Conservation (phyloP, 163 green algal genomes). For the Coccomyxa subellipsoidea region DNA sequence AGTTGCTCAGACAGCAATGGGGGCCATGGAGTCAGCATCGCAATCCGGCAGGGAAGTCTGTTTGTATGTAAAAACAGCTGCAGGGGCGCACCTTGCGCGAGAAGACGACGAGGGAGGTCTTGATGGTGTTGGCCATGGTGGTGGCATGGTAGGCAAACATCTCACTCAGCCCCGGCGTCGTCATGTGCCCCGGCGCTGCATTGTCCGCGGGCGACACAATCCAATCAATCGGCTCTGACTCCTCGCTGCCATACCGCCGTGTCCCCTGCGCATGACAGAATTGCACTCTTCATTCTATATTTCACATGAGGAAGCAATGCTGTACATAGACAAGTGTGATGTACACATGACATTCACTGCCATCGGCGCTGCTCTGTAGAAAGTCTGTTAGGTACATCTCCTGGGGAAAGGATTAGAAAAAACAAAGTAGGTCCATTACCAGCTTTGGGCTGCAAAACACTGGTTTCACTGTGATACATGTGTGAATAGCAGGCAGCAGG, state of each 20-base stretch:
- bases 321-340: too few species aligned
- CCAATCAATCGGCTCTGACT: constrained; percentile 71
- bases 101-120: constrained; percentile 80
- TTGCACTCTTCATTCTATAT: not conserved
- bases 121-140: constrained; percentile 86
- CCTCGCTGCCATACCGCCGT: constrained; percentile 61
- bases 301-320: not conserved
- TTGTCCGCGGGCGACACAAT: constrained; percentile 43
- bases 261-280: constrained; percentile 38
- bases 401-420: too few species aligned
- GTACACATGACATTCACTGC: too few species aligned
- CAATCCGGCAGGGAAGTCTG: too few species aligned
- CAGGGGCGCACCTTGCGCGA: constrained; percentile 45
- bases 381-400: too few species aligned
- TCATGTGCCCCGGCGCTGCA: constrained; percentile 10
- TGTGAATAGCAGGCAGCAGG: too few species aligned
- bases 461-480: too few species aligned
- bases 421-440: too few species aligned
- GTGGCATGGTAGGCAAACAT: constrained; percentile 88
- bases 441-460: too few species aligned
- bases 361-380: too few species aligned
- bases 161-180: constrained; percentile 55
- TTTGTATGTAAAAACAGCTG: not conserved
- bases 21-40: too few species aligned
- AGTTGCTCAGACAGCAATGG: too few species aligned